Conservation (phyloP, 2,329 filamentous ascomycete genomes). For the Blastomyces emzantsi region DNA sequence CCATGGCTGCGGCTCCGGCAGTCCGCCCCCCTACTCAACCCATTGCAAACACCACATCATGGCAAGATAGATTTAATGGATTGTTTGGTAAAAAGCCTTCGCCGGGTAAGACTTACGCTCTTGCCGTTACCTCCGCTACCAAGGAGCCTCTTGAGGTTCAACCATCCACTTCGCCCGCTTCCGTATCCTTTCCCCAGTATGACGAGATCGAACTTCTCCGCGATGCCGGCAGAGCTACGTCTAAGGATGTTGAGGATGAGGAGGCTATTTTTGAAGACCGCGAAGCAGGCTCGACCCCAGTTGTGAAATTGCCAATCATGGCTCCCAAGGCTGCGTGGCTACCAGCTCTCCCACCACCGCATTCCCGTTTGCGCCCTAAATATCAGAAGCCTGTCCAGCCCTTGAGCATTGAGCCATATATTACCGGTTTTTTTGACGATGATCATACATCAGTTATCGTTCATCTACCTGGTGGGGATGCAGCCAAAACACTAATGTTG, state of each 20-base stretch:
- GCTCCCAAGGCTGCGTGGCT: conserved; percentile 56
- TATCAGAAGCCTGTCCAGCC: conserved; percentile 49
- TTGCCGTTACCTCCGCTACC: conserved; percentile 59
- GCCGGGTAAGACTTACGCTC: conserved; percentile 40
- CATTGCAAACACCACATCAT: conserved; percentile 43
- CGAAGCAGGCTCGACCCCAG: conserved; percentile 68
- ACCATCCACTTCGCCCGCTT: conserved; percentile 46
- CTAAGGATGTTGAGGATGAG: conserved; percentile 65
- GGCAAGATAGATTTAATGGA: conserved; percentile 79
- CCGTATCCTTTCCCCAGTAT: conserved; percentile 57
- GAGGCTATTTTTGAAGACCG: conserved; percentile 76
- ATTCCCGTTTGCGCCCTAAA: conserved; percentile 32
- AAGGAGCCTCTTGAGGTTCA: conserved; percentile 57
- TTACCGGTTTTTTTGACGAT: conserved; percentile 33
- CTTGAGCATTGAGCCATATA: conserved; percentile 39
- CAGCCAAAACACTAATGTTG: conserved; percentile 35
- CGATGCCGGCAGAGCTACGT: conserved; percentile 43
- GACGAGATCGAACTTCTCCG: conserved; percentile 29
- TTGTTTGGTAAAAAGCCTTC: conserved; percentile 58
- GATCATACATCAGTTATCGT: conserved; percentile 35
- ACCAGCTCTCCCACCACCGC: conserved; percentile 39
- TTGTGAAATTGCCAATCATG: conserved; percentile 56
- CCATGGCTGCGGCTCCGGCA: conserved; percentile 33
- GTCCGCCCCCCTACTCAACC: conserved; percentile 34
- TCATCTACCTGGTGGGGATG: conserved; percentile 40